A percentile compares a stretch with the other conserved stretches of the same genome.
phyloP scores from a whole-genome alignment of 1,139 yeast species.

The Scheffersomyces quercinus region DNA sequence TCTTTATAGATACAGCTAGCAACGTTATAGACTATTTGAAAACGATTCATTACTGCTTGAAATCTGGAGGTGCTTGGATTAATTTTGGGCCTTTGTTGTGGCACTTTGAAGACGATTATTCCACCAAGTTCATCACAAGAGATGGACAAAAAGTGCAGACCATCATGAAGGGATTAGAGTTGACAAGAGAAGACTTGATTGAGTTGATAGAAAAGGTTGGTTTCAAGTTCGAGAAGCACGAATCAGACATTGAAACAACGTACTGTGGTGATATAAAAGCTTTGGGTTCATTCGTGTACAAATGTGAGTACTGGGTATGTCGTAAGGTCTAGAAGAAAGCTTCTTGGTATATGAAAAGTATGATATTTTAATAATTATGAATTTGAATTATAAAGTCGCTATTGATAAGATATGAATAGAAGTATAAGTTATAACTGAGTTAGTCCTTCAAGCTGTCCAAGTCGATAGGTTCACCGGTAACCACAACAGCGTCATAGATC shows the following conservation, averaged over 20 bases:
- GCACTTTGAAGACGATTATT: conserved; percentile 71
- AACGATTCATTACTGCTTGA: conserved; percentile 54
- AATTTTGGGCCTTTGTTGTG: conserved; percentile 85
- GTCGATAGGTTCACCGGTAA: conserved; percentile 14
- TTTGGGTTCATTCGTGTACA: conserved; percentile 59
- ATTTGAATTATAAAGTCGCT: no score
- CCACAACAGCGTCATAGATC: conserved; percentile 55
- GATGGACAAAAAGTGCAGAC: conserved; percentile 25
- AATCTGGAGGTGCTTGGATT: conserved; percentile 67
- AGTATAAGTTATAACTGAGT: neutral
- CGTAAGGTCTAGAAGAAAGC: conserved; percentile 18
- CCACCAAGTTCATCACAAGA: conserved; percentile 19
- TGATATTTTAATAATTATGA: no score
- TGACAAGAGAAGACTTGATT: conserved; percentile 60
- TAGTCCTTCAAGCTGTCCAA: conserved; percentile 8
- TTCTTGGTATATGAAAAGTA: no score
- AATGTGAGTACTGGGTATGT: conserved; percentile 77
- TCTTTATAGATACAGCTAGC: conserved; percentile 78
- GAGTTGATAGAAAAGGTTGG: conserved; percentile 51
- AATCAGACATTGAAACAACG: conserved; percentile 45
- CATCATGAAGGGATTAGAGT: conserved; percentile 60
- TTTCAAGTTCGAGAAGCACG: conserved; percentile 50
- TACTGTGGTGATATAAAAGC: conserved; percentile 58
- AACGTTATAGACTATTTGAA: conserved; percentile 70
- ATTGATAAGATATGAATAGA: no score